Base-by-base conservation (phyloP, 257 asterid genomes). In the Schizonepeta tenuifolia region DNA sequence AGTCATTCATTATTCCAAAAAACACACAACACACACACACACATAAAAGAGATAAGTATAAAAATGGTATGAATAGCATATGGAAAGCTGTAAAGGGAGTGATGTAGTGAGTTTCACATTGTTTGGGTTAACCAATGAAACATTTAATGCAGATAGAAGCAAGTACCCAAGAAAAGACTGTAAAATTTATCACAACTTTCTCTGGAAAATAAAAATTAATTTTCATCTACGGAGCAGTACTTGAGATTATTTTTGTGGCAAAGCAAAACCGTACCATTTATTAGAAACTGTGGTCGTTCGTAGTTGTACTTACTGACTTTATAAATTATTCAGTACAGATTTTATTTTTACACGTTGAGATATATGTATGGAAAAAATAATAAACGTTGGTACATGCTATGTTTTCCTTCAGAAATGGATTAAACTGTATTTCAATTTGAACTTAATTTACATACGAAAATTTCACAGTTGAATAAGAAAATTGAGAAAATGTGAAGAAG, bases 191-290 rank as follows among this genome's bases (percentile, higher is more conserved):
- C 13, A 14, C 72, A 28, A 9, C 33, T 49, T 12, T 36, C 0
- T 62, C 0, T 14, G 36, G 33, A 7, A 22, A 15, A 17, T 0
- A 49, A 47, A 0, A 4, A 7, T 7, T 35, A 33, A 18, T 18
- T 65, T 65, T 17, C 47, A 49, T 47, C 35, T n/a, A 49, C 24
- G 24, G 8, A 67, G n/a, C 51, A 50, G 63, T 33, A 51, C 31
- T 21, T 51, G 21, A 22, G 51, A 20, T 68, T 20, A 18, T 31
- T 68, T 18, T 68, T 51, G 35, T 2, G 73, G 51, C 50, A 10
- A 50, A 49, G 11, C 11, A 68, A 50, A 51, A 35, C 2, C 7
- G 14, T 51, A 60, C 66, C 12, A 28, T 28, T 31, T 58, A 33
- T 59, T 3, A 59, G 12, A 57, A 26, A 28, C 21, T 28, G 65